These are phyloP conservation scores for Saksenaea vasiformis DNA, from an alignment of 371 early-diverging fungal genomes.

Conservation along the genomic window DNA sequence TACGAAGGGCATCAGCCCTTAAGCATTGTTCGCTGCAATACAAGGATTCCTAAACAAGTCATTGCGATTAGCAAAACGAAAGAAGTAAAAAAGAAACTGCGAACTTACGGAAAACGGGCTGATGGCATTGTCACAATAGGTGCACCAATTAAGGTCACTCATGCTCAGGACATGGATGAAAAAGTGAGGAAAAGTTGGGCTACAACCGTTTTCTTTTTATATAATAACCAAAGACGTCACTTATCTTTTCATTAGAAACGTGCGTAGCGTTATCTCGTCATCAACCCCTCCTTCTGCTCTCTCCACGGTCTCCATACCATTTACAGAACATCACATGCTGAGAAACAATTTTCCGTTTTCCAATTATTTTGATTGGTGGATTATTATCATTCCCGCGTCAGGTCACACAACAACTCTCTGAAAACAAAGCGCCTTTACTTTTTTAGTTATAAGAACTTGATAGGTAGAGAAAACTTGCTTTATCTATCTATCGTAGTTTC, in stretches of 20 bases:
- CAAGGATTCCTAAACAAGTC: slow-evolving; percentile 23
- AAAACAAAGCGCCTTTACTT: not conserved
- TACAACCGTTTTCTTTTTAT: not conserved
- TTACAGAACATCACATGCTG: slow-evolving; percentile 5
- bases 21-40: slow-evolving; percentile 35
- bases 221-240: slow-evolving; percentile 3
- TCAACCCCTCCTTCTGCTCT: not conserved
- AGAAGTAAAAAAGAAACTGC: not conserved
- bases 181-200: not conserved
- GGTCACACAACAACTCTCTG: not conserved
- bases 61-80: not conserved
- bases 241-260: slow-evolving; percentile 1
- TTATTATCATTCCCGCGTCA: not conserved
- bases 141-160: slow-evolving; percentile 29
- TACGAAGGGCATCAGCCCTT: slow-evolving; percentile 24
- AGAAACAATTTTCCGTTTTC: not conserved
- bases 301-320: slow-evolving; percentile 2
- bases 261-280: slow-evolving; percentile 4
- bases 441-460: not conserved
- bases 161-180: slow-evolving; percentile 10
- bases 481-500: not conserved
- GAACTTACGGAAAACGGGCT: slow-evolving; percentile 24
- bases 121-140: slow-evolving; percentile 26
- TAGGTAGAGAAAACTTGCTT: not conserved
- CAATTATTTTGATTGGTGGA: not conserved